Base-by-base conservation (phyloP, 768 basidiomycete genomes). In the Coprinopsis marcescibilis region DNA sequence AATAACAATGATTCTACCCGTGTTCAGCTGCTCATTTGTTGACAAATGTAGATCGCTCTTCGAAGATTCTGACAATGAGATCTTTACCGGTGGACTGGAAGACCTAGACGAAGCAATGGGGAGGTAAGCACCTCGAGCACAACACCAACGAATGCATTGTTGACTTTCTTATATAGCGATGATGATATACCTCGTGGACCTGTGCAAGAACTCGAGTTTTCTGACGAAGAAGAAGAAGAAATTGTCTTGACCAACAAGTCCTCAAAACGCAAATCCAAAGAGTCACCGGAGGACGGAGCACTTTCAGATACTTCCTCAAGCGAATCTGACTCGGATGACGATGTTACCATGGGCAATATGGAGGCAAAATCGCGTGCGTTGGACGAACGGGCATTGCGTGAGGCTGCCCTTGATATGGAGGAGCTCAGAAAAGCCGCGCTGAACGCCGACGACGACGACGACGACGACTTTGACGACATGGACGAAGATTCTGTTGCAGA, bases 311-410 rank as follows among this genome's bases (percentile, higher is more conserved):
- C 78, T 47, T 45, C 49, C 21, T 60, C 59, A 15, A 59, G 50
- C 43, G 72, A 62, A 27, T 74, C 74, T 14, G 67, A 70, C 33
- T 50, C 48, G 15, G 73, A 66, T 5, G 75, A 74, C 35, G 70
- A 52, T 11, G 65, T 83, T 26, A 92, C 89, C 5, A 80, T 81
- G 65, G 77, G 76, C 20, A 92, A 90, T 57, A 89, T 92, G 76
- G 89, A 86, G 52, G 77, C 80, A 29, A 81, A 81, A 21, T 91
- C 89, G 36, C 79, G 79, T 45, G 86, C 85, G 43, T 64, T 91
- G 41, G 89, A 92, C 54, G 81, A 73, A 17, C 67, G 74, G 53
- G 81, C 80, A 4, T 74, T 72, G 20, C 78, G 67, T 10, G 86
- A 90, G 47, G 87, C 83, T 2, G 77, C 78, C 58, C 66, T 87